Conservation (phyloP, 2,329 filamentous ascomycete species). For the Chaetomium strumarium region DNA sequence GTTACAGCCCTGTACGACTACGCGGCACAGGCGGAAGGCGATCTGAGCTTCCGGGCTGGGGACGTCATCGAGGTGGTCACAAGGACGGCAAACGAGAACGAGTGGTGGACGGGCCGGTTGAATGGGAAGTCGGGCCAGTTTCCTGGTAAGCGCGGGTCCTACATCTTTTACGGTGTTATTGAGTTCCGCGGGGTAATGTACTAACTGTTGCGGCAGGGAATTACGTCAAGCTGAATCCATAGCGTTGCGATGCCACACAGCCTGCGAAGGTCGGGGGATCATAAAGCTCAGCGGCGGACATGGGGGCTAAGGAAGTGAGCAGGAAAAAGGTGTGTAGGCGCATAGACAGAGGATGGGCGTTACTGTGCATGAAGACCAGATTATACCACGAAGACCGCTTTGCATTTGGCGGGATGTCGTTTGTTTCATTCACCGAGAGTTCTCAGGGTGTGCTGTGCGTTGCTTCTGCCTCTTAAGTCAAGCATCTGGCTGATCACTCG, state of each 20-base stretch:
- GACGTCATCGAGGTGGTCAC: conserved; percentile 85
- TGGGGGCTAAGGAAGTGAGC: no score
- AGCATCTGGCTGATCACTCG: no score
- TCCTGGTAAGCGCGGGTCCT: conserved; percentile 60
- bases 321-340: no score
- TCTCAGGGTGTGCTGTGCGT: no score
- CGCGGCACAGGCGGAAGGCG: conserved; percentile 88
- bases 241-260: background rate
- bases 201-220: background rate
- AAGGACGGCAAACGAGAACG: conserved; percentile 83
- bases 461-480: no score
- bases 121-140: conserved; percentile 84
- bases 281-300: background rate
- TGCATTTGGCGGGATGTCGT: no score
- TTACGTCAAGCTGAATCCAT: conserved; percentile 11
- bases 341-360: no score
- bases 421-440: no score
- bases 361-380: no score
- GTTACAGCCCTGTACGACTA: conserved; percentile 94
- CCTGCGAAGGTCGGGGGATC: no score
- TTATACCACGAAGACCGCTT: no score
- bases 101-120: conserved; percentile 91
- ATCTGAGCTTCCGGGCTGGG: conserved; percentile 82
- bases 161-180: background rate
- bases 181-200: background rate